phyloP scores from a whole-genome alignment of 352 stramenopile genomes.

The Phytopythium vexans region DNA sequence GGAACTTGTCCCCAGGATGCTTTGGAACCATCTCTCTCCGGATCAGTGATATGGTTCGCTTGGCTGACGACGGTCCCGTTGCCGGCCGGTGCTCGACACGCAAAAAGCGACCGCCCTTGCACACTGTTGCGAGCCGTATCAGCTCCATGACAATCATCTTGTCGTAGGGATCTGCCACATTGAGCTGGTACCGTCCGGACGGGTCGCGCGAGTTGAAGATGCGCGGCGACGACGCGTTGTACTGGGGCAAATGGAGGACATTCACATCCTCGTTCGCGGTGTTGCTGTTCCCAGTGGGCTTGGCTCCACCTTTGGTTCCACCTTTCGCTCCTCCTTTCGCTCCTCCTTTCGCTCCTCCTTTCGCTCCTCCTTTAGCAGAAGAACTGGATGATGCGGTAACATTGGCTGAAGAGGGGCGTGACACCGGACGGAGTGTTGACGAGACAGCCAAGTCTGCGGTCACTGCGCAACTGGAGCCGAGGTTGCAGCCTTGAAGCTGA shows the following conservation, averaged over 20 bases:
- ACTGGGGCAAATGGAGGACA: constrained; percentile 34
- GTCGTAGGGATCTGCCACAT: constrained; percentile 68
- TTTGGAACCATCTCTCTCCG: constrained; percentile 34
- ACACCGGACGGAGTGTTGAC: too few relatives aligned
- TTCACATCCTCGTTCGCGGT: constrained; percentile 17
- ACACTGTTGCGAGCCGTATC: constrained; percentile 59
- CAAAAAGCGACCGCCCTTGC: constrained; percentile 74
- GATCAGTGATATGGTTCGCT: constrained; percentile 39
- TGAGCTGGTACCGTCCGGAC: constrained; percentile 63
- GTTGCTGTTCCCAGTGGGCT: not conserved
- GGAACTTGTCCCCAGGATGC: constrained; percentile 1
- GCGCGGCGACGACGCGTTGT: constrained; percentile 24
- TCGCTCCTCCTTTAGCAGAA: not conserved
- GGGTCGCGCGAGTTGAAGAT: constrained; percentile 76
- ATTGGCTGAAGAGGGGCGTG: too few relatives aligned
- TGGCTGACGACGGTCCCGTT: constrained; percentile 9
- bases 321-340: not conserved
- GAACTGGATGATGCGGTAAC: not conserved
- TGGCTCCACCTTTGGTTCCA: not conserved
- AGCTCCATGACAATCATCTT: constrained; percentile 77
- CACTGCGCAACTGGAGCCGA: constrained; percentile 27
- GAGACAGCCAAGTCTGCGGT: not conserved
- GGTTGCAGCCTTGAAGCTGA: constrained; percentile 60
- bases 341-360: not conserved
- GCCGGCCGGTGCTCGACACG: constrained; percentile 50